Percentiles rank a stretch among this genome's conserved stretches.
Conservation (phyloP, 2,329 filamentous ascomycete species). For the Ceratocystis papillata region DNA sequence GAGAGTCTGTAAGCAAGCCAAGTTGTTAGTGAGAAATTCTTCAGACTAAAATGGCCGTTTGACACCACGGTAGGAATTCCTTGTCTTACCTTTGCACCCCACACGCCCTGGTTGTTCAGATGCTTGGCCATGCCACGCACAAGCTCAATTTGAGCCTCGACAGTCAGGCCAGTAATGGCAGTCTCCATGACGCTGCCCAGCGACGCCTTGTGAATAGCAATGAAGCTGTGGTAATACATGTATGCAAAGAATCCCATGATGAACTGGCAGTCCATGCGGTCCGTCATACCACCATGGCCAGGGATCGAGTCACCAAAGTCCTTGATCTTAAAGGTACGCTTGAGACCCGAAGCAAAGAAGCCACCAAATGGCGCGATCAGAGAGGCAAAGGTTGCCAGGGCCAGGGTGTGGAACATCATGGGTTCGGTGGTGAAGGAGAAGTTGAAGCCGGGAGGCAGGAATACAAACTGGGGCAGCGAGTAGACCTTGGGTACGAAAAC, state of each 20-base stretch:
- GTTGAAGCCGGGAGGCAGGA: conserved; percentile 48
- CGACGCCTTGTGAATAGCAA: conserved; percentile 74
- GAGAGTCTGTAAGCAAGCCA: conserved; percentile 9
- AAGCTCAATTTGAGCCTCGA: conserved; percentile 81
- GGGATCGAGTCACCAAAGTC: conserved; percentile 98
- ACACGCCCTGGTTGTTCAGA: conserved; percentile 51
- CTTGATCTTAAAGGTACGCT: conserved; percentile 99
- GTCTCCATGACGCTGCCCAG: conserved; percentile 82
- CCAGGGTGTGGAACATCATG: conserved; percentile 85
- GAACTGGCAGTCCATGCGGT: conserved; percentile 99
- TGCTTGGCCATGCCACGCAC: conserved; percentile 54
- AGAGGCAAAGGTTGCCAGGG: conserved; percentile 86
- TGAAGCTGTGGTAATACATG: conserved; percentile 98
- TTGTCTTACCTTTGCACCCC: conserved; percentile 33
- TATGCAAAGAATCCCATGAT: conserved; percentile 99
- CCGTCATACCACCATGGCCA: conserved; percentile 93
- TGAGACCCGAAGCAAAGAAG: conserved; percentile 94
- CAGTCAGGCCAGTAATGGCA: conserved; percentile 76
- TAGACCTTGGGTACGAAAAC: conserved; percentile 75
- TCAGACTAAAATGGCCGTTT: too few relatives aligned
- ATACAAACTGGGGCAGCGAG: conserved; percentile 60
- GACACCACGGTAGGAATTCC: not conserved
- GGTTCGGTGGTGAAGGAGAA: conserved; percentile 66
- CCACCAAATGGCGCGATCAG: conserved; percentile 95
- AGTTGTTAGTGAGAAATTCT: not conserved